Evolutionary conservation across 352 stramenopile species (phyloP).

Genomic region (Phytophthora gonapodyides): DNA sequence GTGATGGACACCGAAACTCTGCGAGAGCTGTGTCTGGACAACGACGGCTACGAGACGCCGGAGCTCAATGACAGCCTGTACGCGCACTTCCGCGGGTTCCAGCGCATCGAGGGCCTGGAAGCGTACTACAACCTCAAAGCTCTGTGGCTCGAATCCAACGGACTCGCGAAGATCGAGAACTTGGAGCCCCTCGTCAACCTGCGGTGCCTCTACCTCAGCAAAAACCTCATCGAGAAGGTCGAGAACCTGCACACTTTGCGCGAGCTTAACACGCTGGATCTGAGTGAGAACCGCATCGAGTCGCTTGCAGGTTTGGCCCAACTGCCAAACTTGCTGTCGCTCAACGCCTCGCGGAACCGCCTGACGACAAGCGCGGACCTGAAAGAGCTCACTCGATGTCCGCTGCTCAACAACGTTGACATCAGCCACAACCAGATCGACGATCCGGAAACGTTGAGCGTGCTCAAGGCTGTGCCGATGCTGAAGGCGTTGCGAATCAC

Average conservation of each 20-base stretch:
- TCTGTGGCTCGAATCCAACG: conserved; percentile 97
- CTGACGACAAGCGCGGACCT: conserved; percentile 77
- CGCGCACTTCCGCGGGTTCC: conserved; percentile 95
- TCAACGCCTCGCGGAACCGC: conserved; percentile 92
- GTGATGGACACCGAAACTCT: conserved; percentile 91
- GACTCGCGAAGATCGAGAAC: conserved; percentile 86
- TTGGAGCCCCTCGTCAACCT: conserved; percentile 75
- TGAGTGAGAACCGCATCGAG: conserved; percentile 92
- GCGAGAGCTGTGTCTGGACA: conserved; percentile 82
- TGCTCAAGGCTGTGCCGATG: conserved; percentile 82
- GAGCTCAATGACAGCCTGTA: conserved; percentile 95
- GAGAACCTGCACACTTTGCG: conserved; percentile 62
- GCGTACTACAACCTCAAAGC: conserved; percentile 93
- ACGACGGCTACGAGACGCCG: conserved; percentile 95
- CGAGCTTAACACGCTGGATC: conserved; percentile 92
- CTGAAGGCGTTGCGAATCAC: conserved; percentile 80
- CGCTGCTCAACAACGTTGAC: conserved; percentile 90
- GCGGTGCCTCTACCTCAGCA: conserved; percentile 93
- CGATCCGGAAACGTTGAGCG: conserved; percentile 70
- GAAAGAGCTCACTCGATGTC: conserved; percentile 68
- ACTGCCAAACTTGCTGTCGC: conserved; percentile 78
- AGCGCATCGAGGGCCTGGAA: conserved; percentile 94
- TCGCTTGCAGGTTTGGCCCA: conserved; percentile 81
- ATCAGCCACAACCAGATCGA: conserved; percentile 92
- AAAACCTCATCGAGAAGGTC: conserved; percentile 91